Conservation (phyloP, 768 basidiomycete genomes). For the Lentinula raphanica region DNA sequence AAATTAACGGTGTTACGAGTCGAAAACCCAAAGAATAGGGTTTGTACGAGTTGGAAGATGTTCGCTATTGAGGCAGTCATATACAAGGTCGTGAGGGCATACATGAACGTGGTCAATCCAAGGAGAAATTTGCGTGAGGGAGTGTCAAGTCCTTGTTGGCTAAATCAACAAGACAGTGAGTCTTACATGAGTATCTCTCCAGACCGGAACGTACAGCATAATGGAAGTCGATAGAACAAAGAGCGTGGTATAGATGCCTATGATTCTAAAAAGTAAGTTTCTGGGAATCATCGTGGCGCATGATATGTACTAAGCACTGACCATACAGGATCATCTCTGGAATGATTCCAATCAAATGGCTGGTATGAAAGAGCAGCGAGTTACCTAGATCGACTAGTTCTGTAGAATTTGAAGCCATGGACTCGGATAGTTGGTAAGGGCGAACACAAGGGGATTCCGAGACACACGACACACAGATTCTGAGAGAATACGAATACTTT, state of each 20-base stretch:
- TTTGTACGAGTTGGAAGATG: neutral
- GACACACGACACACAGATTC: no score
- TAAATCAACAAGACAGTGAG: neutral
- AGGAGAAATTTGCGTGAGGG: conserved; percentile 1
- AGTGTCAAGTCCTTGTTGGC: neutral
- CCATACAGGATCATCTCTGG: neutral
- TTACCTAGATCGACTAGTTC: neutral
- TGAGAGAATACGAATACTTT: no score
- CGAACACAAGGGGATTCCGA: no score
- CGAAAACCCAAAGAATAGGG: neutral
- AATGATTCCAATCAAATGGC: neutral
- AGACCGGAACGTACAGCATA: neutral
- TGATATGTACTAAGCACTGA: neutral
- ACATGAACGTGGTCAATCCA: conserved; percentile 3
- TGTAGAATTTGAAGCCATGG: neutral
- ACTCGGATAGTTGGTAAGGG: no score
- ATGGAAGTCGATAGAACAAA: neutral
- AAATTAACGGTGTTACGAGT: neutral
- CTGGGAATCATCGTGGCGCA: neutral
- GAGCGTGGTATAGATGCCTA: conserved; percentile 1
- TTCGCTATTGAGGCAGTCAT: neutral
- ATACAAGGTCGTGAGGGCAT: neutral
- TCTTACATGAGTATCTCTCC: neutral
- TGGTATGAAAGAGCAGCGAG: neutral
- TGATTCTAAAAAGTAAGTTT: no score